Evolutionary conservation across 192 early-diverging fungal species (phyloP).

Genomic region (Podila epigama): DNA sequence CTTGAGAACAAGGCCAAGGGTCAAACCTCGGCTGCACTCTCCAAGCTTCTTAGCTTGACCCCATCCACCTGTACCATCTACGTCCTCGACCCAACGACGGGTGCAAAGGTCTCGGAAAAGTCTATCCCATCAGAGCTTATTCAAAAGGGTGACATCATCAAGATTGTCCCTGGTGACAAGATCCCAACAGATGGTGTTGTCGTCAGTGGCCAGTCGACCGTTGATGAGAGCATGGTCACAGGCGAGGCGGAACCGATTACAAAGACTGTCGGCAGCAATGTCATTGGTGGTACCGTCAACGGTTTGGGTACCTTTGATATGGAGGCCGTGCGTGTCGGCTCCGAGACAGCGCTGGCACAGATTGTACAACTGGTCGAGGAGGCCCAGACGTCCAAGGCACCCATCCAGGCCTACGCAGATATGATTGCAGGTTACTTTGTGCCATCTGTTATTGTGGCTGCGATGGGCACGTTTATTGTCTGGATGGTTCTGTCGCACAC

Average conservation of each 20-base stretch:
- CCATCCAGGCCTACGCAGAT: constrained; percentile 94
- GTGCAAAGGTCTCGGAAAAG: constrained; percentile 65
- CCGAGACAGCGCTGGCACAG: constrained; percentile 90
- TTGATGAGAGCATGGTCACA: constrained; percentile 97
- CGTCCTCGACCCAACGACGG: constrained; percentile 51
- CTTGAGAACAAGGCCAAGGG: constrained; percentile 96
- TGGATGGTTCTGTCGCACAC: constrained; percentile 75
- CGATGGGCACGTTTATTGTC: constrained; percentile 72
- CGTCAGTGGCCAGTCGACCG: constrained; percentile 71
- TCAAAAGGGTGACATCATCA: constrained; percentile 84
- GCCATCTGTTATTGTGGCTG: constrained; percentile 80
- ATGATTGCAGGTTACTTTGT: constrained; percentile 92
- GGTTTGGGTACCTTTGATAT: constrained; percentile 86
- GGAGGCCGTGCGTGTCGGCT: constrained; percentile 84
- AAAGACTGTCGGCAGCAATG: constrained; percentile 67
- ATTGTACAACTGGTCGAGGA: constrained; percentile 94
- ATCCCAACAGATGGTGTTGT: constrained; percentile 91
- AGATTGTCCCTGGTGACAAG: constrained; percentile 91
- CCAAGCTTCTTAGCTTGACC: constrained; percentile 87
- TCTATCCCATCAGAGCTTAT: constrained; percentile 87
- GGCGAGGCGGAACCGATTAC: constrained; percentile 86
- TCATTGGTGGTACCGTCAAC: constrained; percentile 98
- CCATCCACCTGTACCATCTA: constrained; percentile 77
- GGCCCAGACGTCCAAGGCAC: constrained; percentile 94
- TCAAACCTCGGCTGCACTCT: constrained; percentile 87